Base-by-base conservation (phyloP, 768 basidiomycete species). In the Suillus hirtellus region DNA sequence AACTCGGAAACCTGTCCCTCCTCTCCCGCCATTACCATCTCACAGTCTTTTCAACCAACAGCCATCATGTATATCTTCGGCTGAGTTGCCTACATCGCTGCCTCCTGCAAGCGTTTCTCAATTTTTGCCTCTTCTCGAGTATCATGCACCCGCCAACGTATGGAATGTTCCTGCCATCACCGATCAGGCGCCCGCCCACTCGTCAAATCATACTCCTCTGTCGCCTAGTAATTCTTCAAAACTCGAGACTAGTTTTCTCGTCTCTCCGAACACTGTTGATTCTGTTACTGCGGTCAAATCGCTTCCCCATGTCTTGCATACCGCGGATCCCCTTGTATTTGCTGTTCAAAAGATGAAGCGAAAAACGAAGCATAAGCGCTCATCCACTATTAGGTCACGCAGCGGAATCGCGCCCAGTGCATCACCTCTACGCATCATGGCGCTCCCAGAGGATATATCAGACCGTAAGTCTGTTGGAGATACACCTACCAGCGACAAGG, bases 21-120 rank as follows among this genome's bases (percentile, higher is more conserved):
- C 70, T 6, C 31, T 73, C 46, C 73, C 71, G 8, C 62, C 68
- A 14, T 46, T 75, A 17, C 70, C 74, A 24, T 55, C 14, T 10
- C 63, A 68, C 24, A 60, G 59, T 42, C 62, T 65, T 38, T n/a
- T 62, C 5, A 27, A 34, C 3, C 47, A 21, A 27, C 24, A 10
- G 15, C 10, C 50, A 14, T 44, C 19, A 19, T 14, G 24, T 0
- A 42, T 11, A 27, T 10, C 58, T 42, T 4, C 42, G 7, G 38
- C 4, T 24, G 40, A 53, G 66, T 62, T 64, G 7, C 37, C 24
- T 24, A 5, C 4, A n/a, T 62, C 34, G 12, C 43, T 54, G 8
- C n/a, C 46, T 63, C 24, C 24, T 59, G 11, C 34, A 35, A 12
- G 34, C 8, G 5, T 53, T 53, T 11, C 52, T 35, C 34, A 1